Conservation (phyloP, 2,329 filamentous ascomycete genomes). For the Raffaelea albimanens region DNA sequence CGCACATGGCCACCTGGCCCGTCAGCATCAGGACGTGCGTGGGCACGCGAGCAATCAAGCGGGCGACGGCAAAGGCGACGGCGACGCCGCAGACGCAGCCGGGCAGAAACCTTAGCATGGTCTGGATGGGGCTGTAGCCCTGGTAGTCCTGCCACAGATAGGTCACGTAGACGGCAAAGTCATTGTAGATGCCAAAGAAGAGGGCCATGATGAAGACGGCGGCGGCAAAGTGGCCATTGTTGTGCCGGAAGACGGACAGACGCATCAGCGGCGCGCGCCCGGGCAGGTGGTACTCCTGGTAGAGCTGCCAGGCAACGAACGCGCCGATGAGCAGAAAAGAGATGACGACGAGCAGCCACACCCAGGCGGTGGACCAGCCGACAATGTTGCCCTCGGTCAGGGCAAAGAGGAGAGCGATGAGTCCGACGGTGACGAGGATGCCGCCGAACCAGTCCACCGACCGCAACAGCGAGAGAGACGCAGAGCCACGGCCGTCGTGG, state of each 20-base stretch:
- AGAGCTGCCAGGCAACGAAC: constrained; percentile 52
- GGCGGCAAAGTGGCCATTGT: constrained; percentile 50
- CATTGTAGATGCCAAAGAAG: constrained; percentile 61
- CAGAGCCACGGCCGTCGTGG: constrained; percentile 9
- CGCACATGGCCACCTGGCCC: constrained; percentile 46
- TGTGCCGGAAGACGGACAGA: constrained; percentile 45
- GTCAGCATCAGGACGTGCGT: constrained; percentile 47
- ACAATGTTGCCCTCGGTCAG: constrained; percentile 61
- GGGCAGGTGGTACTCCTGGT: constrained; percentile 36
- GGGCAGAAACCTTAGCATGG: constrained; percentile 58
- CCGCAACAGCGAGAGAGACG: not conserved
- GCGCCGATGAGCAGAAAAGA: constrained; percentile 42
- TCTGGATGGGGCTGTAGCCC: constrained; percentile 48
- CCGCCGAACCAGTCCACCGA: constrained; percentile 56
- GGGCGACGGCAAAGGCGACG: constrained; percentile 43
- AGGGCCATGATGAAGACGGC: constrained; percentile 56
- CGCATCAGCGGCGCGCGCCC: constrained; percentile 48
- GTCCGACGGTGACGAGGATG: constrained; percentile 47
- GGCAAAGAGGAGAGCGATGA: constrained; percentile 54
- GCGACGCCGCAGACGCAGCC: constrained; percentile 49
- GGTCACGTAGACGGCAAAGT: constrained; percentile 56
- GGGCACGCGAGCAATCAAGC: constrained; percentile 44
- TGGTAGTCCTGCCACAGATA: constrained; percentile 63
- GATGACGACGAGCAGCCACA: constrained; percentile 48
- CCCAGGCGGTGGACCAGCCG: constrained; percentile 54